Conservation (phyloP, 1,284 basidiomycete genomes). For the Singerocomus inundabilis region DNA sequence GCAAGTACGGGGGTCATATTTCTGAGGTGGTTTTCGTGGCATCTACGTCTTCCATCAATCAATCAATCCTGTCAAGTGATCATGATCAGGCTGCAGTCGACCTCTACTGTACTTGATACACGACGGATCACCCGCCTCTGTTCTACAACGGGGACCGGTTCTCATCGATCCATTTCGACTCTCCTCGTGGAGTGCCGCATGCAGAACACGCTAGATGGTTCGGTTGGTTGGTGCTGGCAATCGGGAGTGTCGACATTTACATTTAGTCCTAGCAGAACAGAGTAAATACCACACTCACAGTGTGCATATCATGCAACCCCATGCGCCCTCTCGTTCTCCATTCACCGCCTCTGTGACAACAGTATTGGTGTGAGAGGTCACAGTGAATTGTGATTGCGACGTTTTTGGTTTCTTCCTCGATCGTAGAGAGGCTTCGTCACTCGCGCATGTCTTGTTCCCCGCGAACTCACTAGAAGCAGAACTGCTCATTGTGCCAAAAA, state of each 20-base stretch:
- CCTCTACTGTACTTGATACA: too few relatives aligned
- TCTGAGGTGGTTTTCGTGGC: too few relatives aligned
- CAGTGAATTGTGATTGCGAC: conserved; percentile 6
- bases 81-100: too few relatives aligned
- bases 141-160: background rate
- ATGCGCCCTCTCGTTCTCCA: conserved; percentile 2
- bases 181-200: conserved; percentile 30
- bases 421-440: conserved; percentile 1
- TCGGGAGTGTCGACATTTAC: background rate
- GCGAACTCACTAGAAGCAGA: background rate
- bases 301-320: conserved; percentile 30
- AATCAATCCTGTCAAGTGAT: too few relatives aligned
- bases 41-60: too few relatives aligned
- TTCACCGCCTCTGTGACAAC: background rate
- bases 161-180: conserved; percentile 20
- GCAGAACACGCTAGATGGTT: conserved; percentile 33
- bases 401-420: conserved; percentile 23
- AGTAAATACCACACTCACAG: conserved; percentile 17
- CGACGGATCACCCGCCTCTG: too few relatives aligned
- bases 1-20: too few relatives aligned
- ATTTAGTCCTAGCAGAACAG: too few relatives aligned
- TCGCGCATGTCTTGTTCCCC: background rate
- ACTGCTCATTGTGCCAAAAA: background rate
- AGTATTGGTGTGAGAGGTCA: background rate
- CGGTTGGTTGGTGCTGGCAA: conserved; percentile 26